Conservation (phyloP, 1,139 yeast genomes). For the Kodamaea fungicola region DNA sequence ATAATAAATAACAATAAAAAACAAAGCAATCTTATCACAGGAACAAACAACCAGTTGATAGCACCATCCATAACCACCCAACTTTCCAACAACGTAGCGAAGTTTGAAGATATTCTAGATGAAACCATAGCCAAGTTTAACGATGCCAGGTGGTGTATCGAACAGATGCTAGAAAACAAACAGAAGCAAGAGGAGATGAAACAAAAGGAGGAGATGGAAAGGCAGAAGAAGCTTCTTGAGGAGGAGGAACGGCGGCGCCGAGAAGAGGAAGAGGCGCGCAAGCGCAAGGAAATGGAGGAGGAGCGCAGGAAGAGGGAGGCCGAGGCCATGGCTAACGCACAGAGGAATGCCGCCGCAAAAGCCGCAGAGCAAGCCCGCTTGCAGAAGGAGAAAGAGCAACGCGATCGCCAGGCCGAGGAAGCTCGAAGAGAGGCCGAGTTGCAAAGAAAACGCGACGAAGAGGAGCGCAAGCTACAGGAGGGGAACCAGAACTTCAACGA, state of each 20-base stretch:
- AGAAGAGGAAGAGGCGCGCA: conserved; percentile 15
- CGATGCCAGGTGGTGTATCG: conserved; percentile 47
- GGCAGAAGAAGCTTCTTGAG: conserved; percentile 23
- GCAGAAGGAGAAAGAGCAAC: conserved; percentile 9
- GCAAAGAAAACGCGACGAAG: conserved; percentile 16
- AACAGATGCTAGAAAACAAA: conserved; percentile 41
- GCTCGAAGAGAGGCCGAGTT: conserved; percentile 17
- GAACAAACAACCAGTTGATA: conserved; percentile 42
- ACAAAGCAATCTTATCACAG: conserved; percentile 43
- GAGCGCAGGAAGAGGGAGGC: conserved; percentile 8
- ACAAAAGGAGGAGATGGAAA: conserved; percentile 36
- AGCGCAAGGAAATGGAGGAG: conserved; percentile 11
- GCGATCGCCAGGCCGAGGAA: conserved; percentile 15
- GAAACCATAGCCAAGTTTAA: conserved; percentile 43
- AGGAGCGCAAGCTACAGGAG: conserved; percentile 11
- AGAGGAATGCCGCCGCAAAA: conserved; percentile 8
- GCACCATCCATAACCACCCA: conserved; percentile 42
- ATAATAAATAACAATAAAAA: conserved; percentile 40
- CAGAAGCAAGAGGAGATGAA: conserved; percentile 43
- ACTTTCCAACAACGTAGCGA: conserved; percentile 31
- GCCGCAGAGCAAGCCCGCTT: conserved; percentile 11
- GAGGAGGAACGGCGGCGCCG: conserved; percentile 17
- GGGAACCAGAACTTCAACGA: conserved; percentile 14
- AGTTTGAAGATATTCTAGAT: conserved; percentile 43
- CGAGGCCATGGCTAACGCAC: conserved; percentile 11